Conservation (phyloP, 768 basidiomycete genomes). For the Kwoniella europaea region DNA sequence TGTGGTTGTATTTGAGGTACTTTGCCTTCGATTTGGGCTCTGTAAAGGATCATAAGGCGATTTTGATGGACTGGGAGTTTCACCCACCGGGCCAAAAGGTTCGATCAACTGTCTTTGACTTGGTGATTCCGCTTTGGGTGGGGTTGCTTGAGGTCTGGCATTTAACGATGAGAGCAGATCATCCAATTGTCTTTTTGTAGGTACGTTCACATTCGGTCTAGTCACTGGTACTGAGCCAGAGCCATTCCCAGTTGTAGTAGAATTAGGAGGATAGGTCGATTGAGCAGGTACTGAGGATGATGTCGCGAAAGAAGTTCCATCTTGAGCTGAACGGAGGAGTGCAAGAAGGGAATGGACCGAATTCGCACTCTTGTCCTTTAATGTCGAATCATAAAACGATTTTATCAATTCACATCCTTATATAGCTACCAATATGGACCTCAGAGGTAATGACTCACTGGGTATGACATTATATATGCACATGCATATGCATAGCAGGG, state of each 20-base stretch:
- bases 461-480: constrained; percentile 8
- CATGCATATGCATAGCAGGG: too few species aligned
- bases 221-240: not conserved
- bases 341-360: constrained; percentile 35
- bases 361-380: constrained; percentile 25
- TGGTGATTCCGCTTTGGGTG: not conserved
- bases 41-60: constrained; percentile 16
- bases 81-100: constrained; percentile 40
- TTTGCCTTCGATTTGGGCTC: constrained; percentile 3
- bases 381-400: not conserved
- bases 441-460: constrained; percentile 4
- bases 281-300: not conserved
- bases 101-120: constrained; percentile 26
- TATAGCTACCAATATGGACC: not conserved
- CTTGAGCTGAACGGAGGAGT: constrained; percentile 33
- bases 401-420: not conserved
- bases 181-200: constrained; percentile 42
- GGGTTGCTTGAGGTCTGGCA: constrained; percentile 8
- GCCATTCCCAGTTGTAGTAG: not conserved
- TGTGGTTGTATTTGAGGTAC: not conserved
- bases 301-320: constrained; percentile 4
- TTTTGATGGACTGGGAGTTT: constrained; percentile 10
- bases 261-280: not conserved
- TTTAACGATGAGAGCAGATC: constrained; percentile 46
- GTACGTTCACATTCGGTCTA: constrained; percentile 22